Conservation (phyloP, 441 rosid species). For the Metrosideros polymorpha region DNA sequence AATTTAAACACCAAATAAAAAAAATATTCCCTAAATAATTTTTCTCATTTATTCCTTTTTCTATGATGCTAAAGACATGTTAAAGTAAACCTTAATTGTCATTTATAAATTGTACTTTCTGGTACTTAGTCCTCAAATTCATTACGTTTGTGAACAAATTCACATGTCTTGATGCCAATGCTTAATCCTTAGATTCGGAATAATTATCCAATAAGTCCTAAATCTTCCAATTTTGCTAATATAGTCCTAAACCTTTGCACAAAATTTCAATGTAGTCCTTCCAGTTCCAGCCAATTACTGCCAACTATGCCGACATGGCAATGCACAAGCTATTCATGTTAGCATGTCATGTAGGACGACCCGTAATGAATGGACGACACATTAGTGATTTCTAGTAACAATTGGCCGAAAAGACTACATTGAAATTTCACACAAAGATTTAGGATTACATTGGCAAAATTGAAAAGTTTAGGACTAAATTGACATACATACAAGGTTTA, state of each 20-base stretch:
- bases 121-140: background rate
- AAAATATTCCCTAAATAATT: background rate
- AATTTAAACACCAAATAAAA: background rate
- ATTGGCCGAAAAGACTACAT: background rate
- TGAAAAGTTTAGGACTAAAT: background rate
- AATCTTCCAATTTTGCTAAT: background rate
- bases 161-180: background rate
- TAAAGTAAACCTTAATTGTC: background rate
- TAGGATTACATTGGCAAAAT: background rate
- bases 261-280: background rate
- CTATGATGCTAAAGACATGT: background rate
- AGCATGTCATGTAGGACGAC: fast-evolving
- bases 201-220: background rate
- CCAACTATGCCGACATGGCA: background rate
- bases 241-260: background rate
- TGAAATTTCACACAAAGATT: background rate
- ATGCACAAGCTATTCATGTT: background rate
- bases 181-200: background rate
- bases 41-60: background rate
- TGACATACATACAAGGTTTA: fast-evolving
- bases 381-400: background rate
- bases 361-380: fast-evolving
- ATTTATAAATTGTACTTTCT: background rate
- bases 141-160: background rate
- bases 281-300: background rate